Base-by-base conservation (phyloP, 2,329 filamentous ascomycete species). In the Aureobasidium musti region DNA sequence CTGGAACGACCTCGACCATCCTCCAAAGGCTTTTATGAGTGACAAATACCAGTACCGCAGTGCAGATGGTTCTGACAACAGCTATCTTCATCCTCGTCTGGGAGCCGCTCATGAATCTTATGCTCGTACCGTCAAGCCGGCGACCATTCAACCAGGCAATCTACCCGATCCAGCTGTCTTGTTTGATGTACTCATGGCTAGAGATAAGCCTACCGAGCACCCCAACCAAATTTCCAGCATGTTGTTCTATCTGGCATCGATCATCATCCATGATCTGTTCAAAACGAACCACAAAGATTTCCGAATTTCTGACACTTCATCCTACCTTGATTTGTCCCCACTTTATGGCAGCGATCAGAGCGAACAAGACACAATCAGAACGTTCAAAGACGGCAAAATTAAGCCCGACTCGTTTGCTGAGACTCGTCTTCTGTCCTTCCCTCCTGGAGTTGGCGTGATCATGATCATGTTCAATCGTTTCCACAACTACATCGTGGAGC, bases 401-500 rank as follows among this genome's bases (percentile, higher is more conserved):
- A 90, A 91, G 76, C 86, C 87, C 0, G 89, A 91, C 72, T 88
- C 85, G 68, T 91, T 91, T 73, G 84, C 86, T 1, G 87, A 90
- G 71, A 83, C 84, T 66, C 83, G 89, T 13, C 77, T 90, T 1
- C 77, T 90, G 5, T 84, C 85, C 3, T 88, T 90, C 66, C 89
- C 89, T 4, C 85, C 87, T 0, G 89, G 89, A 30, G 87, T 90
- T n/a, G 86, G 86, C 50, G 84, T 85, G 13, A 77, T 91, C 70
- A 75, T 91, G 43, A 86, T 91, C 70, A 84, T 90, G 78, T 91
- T 89, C 80, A 84, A 84, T 67, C 79, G 81, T 26, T 96, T 96
- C 78, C 94, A 97, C 78, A 97, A 98, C 78, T 84, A 95, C 70
- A 86, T 92, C 0, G 92, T 91, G 1, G 85, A 87, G 64, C 89